Evolutionary conservation across 164 flowering plant species (phyloP).

Genomic region (Dillenia suffruticosa): DNA sequence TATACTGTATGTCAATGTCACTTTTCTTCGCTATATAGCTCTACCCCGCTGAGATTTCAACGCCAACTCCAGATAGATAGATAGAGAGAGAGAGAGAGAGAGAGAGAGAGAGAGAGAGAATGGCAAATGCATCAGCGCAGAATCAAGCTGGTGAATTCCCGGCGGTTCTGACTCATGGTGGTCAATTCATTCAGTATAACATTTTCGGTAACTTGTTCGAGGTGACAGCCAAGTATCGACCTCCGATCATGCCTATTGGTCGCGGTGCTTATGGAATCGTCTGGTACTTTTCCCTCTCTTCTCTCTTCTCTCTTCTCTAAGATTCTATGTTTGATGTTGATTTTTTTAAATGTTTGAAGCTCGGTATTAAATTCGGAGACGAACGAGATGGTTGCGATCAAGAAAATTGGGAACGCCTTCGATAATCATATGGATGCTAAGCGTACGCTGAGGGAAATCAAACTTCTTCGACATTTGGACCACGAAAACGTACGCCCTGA

Average conservation of each 20-base stretch:
- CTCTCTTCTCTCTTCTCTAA: background rate
- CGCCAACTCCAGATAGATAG: background rate
- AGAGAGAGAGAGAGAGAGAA: background rate
- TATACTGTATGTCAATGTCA: too few relatives aligned
- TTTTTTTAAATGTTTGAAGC: slow-evolving; percentile 13
- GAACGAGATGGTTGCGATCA: slow-evolving; percentile 87
- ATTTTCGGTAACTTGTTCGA: slow-evolving; percentile 79
- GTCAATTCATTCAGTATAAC: slow-evolving; percentile 63
- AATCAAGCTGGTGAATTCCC: slow-evolving; percentile 42
- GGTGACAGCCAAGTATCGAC: slow-evolving; percentile 68
- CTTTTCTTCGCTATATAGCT: too few relatives aligned
- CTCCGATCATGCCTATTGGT: slow-evolving; percentile 87
- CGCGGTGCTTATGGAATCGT: slow-evolving; percentile 97
- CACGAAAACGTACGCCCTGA: slow-evolving; percentile 65
- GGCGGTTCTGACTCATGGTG: slow-evolving; percentile 53
- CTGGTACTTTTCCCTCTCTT: slow-evolving; percentile 40
- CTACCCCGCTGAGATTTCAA: too few relatives aligned
- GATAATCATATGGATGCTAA: slow-evolving; percentile 92
- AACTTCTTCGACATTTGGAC: slow-evolving; percentile 83
- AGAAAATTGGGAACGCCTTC: slow-evolving; percentile 90
- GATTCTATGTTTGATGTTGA: background rate
- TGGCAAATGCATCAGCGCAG: slow-evolving; percentile 11
- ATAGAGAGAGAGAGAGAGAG: background rate
- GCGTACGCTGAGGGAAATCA: slow-evolving; percentile 92
- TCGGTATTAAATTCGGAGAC: slow-evolving; percentile 70